A percentile compares a stretch with the other conserved stretches of the same genome.
These are phyloP conservation scores for Lathyrus sativus DNA, from an alignment of 306 rosid species.

Conservation along the genomic window DNA sequence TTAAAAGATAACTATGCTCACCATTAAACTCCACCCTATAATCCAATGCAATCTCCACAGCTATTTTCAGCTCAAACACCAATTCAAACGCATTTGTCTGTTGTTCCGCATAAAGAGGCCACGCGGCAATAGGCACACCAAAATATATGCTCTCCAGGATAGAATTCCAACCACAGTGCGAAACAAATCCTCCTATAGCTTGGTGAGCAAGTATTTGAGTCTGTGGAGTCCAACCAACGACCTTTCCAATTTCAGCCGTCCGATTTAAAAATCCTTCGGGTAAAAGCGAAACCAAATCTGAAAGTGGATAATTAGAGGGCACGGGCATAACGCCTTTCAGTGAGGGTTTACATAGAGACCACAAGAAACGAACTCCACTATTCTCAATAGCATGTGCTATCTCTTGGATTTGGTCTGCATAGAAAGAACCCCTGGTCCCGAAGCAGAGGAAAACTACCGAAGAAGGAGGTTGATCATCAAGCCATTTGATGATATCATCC, in stretches of 20 bases:
- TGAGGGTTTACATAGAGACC: neutral
- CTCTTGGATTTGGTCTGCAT: neutral
- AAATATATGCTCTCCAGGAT: neutral
- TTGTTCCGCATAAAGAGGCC: neutral
- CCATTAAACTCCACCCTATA: neutral
- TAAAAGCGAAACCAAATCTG: too few relatives aligned
- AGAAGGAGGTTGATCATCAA: neutral
- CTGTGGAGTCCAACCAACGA: neutral
- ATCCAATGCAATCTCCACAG: neutral
- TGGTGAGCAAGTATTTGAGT: neutral
- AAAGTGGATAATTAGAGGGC: neutral
- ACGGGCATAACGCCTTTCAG: neutral
- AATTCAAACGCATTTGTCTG: neutral
- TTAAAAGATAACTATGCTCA: neutral
- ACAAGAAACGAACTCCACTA: neutral
- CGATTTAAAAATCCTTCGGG: neutral
- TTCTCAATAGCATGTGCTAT: neutral
- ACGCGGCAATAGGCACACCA: neutral
- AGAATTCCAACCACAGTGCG: neutral
- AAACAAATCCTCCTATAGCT: neutral
- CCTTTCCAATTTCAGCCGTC: neutral
- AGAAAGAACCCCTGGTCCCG: neutral
- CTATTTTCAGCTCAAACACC: neutral
- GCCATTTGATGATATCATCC: neutral
- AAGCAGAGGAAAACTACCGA: neutral